Evolutionary conservation across 2,329 filamentous ascomycete species (phyloP).

Genomic region (Bipolaris bicolor): DNA sequence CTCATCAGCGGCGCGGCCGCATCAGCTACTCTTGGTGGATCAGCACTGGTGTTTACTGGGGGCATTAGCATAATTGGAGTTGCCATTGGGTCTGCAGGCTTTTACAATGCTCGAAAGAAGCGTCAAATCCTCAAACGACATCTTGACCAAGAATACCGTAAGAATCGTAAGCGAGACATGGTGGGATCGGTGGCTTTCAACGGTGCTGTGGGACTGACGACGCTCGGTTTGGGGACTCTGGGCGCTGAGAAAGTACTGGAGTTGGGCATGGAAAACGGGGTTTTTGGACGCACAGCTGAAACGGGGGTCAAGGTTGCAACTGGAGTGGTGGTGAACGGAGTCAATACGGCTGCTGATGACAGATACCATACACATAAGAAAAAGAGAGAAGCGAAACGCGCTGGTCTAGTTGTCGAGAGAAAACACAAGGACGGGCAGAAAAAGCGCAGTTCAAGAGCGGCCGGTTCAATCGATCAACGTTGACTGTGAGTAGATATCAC

Average conservation of each 20-base stretch:
- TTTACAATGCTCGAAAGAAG: slow-evolving; percentile 6
- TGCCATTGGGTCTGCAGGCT: slow-evolving; percentile 3
- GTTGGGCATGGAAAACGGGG: neutral
- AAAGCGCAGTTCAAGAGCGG: neutral
- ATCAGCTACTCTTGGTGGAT: neutral
- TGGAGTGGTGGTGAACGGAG: neutral
- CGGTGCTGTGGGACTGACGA: slow-evolving; percentile 1
- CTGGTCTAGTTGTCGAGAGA: neutral
- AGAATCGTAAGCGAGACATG: slow-evolving; percentile 1
- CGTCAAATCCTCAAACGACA: neutral
- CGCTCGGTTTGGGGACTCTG: neutral
- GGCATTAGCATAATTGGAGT: slow-evolving; percentile 4
- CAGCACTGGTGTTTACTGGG: neutral
- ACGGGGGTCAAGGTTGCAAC: neutral
- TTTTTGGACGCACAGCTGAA: neutral
- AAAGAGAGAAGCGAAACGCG: slow-evolving; percentile 1
- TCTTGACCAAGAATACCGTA: neutral
- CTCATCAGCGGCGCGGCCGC: neutral
- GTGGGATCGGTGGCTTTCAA: slow-evolving; percentile 1
- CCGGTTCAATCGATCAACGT: neutral
- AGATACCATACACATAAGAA: neutral
- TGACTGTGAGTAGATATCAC: neutral
- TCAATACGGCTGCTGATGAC: neutral
- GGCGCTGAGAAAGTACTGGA: slow-evolving; percentile 4
- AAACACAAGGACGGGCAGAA: neutral